These are phyloP conservation scores for Tremella yokohamensis DNA, from an alignment of 768 basidiomycete species.

Conservation along the genomic window DNA sequence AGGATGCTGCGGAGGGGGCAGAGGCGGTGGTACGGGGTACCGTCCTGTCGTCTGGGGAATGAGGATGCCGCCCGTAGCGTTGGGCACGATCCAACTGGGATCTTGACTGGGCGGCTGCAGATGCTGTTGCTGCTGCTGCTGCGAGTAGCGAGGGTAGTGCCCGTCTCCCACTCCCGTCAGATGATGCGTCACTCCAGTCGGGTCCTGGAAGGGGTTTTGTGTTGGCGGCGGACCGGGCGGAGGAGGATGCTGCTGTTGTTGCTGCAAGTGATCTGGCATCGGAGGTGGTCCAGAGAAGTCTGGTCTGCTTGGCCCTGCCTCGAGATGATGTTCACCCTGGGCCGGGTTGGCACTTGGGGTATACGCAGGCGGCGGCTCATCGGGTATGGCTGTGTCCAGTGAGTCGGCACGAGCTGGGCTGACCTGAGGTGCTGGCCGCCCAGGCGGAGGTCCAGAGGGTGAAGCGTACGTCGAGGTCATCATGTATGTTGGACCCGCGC, in stretches of 20 bases:
- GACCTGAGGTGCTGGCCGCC: not conserved
- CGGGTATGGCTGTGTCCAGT: constrained; percentile 17
- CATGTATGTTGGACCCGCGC: not conserved
- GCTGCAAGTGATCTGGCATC: constrained; percentile 23
- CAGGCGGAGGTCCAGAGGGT: constrained; percentile 15
- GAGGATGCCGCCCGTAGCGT: not conserved
- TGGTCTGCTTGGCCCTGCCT: constrained; percentile 31
- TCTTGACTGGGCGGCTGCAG: not conserved
- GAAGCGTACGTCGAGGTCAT: constrained; percentile 19
- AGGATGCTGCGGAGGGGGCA: not conserved
- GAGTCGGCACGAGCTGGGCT: constrained; percentile 1
- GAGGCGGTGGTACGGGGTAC: constrained; percentile 1
- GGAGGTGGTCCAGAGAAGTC: constrained; percentile 47
- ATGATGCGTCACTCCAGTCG: constrained; percentile 15
- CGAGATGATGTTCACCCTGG: constrained; percentile 20
- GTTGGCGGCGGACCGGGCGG: not conserved
- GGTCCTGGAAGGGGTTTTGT: constrained; percentile 3
- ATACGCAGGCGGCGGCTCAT: constrained; percentile 42
- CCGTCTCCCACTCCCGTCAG: constrained; percentile 43
- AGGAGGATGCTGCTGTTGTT: constrained; percentile 3
- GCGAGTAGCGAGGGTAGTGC: constrained; percentile 20
- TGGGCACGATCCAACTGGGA: not conserved
- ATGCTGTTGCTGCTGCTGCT: no score
- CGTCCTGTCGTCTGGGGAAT: constrained; percentile 1
- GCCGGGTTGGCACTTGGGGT: constrained; percentile 16